Base-by-base conservation (phyloP, 208 protist genomes). In the Herpetomonas tarakana region DNA sequence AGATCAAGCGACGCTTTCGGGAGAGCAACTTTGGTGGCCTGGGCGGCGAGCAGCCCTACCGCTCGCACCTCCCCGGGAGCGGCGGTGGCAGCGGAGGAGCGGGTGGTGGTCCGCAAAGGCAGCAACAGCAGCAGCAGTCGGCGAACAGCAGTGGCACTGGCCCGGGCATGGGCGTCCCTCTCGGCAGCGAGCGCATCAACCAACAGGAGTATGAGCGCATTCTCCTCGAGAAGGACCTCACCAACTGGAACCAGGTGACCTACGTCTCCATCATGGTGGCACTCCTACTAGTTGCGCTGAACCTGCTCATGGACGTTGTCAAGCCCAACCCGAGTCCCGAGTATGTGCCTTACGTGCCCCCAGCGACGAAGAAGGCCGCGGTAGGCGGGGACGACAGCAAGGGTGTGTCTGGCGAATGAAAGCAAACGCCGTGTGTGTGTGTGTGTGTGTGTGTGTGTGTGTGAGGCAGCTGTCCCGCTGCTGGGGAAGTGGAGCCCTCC, bases 281-380 rank as follows among this genome's bases (percentile, higher is more conserved):
- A 22, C 24, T 88, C 35, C 50, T 93, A 24, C 65, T 93, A 11
- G 51, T 90, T 11, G 44, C 55, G 1, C 59, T 88, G 26, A 85
- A 86, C 44, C 14, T 83, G 6, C n/a, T 87, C 12, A 52, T 87
- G 46, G 77, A 81, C n/a, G 75, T 65, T 22, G 82, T 85, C 25
- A 62, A 78, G 63, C 82, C 86, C 2, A 71, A 74, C 28, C 80
- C 82, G 12, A 77, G 79, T 2, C 82, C 86, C 7, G 73, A 81
- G 63, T 93, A 93, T 46, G 74, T 79, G 14, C 82, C 86, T 11
- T 90, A 88, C 56, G 68, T 52, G 16, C 35, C 35, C 14, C 35
- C 35, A 14, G 35, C 35, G 62, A 73, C n/a, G 45, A 51, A 47
- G 6, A 50, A 39, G n/a, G 52, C 7, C 4, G 18, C 22, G 2